Evolutionary conservation across 2,329 filamentous ascomycete species (phyloP).

Genomic region (Fusarium anguioides): DNA sequence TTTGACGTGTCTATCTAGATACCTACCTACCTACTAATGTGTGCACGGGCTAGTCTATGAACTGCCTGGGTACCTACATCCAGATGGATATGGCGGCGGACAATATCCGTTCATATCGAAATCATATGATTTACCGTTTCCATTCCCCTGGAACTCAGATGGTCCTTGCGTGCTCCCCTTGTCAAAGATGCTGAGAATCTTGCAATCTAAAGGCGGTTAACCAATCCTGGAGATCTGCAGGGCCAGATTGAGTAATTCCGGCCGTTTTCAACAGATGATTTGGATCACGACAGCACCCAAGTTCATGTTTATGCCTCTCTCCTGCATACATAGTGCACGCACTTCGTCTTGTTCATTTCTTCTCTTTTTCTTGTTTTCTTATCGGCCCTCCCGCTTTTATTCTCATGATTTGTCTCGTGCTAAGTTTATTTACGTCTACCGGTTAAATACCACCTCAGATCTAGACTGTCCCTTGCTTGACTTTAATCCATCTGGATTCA

Average conservation of each 20-base stretch:
- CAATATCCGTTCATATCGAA: constrained; percentile 29
- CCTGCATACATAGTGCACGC: constrained; percentile 2
- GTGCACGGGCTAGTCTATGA: too few relatives aligned
- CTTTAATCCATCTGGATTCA: constrained; percentile 14
- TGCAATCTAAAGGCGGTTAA: constrained; percentile 18
- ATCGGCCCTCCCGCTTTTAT: constrained; percentile 6
- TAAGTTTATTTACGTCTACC: constrained; percentile 22
- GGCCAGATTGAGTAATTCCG: constrained; percentile 29
- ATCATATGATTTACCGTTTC: constrained; percentile 37
- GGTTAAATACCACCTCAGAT: constrained; percentile 21
- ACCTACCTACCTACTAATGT: too few relatives aligned
- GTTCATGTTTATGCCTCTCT: constrained; percentile 4
- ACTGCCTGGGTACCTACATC: too few relatives aligned
- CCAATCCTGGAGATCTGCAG: constrained; percentile 39
- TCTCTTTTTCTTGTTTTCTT: constrained; percentile 13
- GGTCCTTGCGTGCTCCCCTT: constrained; percentile 15
- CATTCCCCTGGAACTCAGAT: constrained; percentile 22
- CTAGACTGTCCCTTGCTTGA: constrained; percentile 9
- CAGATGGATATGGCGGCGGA: constrained; percentile 8
- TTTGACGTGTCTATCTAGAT: neutral
- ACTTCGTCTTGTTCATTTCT: constrained; percentile 6
- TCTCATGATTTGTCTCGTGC: constrained; percentile 25
- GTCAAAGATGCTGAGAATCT: constrained; percentile 22
- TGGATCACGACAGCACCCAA: constrained; percentile 7
- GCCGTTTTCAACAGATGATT: constrained; percentile 8